Evolutionary conservation across 2,329 filamentous ascomycete species (phyloP).

Genomic region (Venturia oleaginea): DNA sequence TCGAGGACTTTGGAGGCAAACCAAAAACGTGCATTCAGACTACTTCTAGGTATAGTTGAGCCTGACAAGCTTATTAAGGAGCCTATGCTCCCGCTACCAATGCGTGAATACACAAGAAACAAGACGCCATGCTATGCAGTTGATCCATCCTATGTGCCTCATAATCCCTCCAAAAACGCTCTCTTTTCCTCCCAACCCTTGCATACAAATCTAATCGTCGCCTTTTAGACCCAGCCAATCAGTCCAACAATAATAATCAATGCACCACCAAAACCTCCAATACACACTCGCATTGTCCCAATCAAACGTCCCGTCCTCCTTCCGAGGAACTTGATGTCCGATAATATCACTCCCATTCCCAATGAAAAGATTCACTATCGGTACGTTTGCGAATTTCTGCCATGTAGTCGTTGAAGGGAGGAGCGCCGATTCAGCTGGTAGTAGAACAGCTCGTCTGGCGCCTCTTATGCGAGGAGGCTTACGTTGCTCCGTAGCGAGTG

Average conservation of each 20-base stretch:
- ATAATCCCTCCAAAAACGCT: not conserved
- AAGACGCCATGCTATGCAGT: constrained; percentile 5
- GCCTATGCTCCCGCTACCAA: not conserved
- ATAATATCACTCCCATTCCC: constrained; percentile 51
- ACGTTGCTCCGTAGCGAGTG: constrained; percentile 9
- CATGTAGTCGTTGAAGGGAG: constrained; percentile 34
- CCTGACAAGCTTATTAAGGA: not conserved
- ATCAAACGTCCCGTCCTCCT: constrained; percentile 69
- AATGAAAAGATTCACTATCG: constrained; percentile 39
- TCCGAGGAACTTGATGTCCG: constrained; percentile 64
- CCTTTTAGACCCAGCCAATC: constrained; percentile 8
- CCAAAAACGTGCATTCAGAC: not conserved
- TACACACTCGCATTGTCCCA: constrained; percentile 54
- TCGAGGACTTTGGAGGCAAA: too few species aligned
- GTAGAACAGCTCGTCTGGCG: constrained; percentile 31
- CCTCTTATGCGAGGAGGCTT: constrained; percentile 24
- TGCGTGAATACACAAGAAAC: not conserved
- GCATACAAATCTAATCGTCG: not conserved
- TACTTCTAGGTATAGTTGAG: not conserved
- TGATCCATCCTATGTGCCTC: not conserved
- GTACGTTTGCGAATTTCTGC: constrained; percentile 38
- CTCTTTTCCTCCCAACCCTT: too few species aligned
- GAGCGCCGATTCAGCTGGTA: constrained; percentile 37
- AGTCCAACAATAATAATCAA: constrained; percentile 36
- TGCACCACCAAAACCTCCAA: constrained; percentile 50